Conservation (phyloP, 345 rosid genomes). For the Melaleuca alternifolia region DNA sequence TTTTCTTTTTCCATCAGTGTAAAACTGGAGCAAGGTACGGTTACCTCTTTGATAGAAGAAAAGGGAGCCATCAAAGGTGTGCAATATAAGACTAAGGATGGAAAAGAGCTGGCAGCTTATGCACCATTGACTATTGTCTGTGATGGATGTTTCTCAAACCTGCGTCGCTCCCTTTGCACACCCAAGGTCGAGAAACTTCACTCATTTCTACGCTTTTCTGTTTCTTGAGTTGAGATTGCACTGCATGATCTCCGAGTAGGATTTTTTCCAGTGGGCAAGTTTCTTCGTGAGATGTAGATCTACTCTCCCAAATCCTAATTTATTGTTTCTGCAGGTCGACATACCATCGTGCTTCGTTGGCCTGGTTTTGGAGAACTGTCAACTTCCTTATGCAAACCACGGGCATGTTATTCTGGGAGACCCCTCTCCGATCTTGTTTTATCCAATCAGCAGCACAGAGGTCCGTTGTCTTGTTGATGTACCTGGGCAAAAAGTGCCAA, state of each 20-base stretch:
- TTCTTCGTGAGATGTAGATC: neutral
- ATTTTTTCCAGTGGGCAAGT: neutral
- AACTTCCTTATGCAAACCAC: constrained; percentile 45
- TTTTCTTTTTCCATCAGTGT: constrained; percentile 24
- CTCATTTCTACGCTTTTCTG: neutral
- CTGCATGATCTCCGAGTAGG: neutral
- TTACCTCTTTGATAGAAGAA: constrained; percentile 55
- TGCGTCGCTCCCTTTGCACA: constrained; percentile 68
- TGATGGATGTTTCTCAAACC: constrained; percentile 74
- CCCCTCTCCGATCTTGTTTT: constrained; percentile 50
- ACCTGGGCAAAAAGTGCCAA: constrained; percentile 52
- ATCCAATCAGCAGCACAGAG: constrained; percentile 47
- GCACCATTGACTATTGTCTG: constrained; percentile 74
- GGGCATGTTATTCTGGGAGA: constrained; percentile 47
- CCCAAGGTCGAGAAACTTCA: constrained; percentile 35
- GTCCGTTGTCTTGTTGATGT: constrained; percentile 49
- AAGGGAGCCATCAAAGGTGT: constrained; percentile 66
- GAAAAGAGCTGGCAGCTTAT: constrained; percentile 34
- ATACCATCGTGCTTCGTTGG: constrained; percentile 59
- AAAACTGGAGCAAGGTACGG: constrained; percentile 64
- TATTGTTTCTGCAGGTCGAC: constrained; percentile 29
- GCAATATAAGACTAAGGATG: constrained; percentile 55
- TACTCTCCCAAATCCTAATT: neutral
- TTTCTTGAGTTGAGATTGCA: neutral
- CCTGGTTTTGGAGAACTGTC: constrained; percentile 46